Evolutionary conservation across 2,329 filamentous ascomycete species (phyloP).

Genomic region (Trichoderma hamatum): DNA sequence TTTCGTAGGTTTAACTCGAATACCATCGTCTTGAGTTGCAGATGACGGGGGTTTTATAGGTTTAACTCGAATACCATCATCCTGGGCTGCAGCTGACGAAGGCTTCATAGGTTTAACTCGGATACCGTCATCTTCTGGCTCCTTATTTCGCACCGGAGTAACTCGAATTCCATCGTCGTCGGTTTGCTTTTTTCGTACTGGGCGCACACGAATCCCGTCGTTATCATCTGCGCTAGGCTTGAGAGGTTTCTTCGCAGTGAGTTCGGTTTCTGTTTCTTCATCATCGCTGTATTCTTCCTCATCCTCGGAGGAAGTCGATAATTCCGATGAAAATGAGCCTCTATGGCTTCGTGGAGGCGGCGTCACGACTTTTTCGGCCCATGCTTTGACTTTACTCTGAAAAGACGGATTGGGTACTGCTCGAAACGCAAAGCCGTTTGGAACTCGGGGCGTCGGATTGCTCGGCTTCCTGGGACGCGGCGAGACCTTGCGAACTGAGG

Average conservation of each 20-base stretch:
- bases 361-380: constrained; percentile 60
- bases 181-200: constrained; percentile 40
- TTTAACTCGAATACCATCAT: constrained; percentile 39
- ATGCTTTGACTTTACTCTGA: constrained; percentile 63
- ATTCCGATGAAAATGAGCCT: constrained; percentile 28
- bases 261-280: constrained; percentile 36
- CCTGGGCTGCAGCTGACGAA: constrained; percentile 27
- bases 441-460: constrained; percentile 45
- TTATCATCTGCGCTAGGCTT: constrained; percentile 37
- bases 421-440: constrained; percentile 60
- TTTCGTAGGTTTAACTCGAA: constrained; percentile 37
- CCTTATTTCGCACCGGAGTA: constrained; percentile 42
- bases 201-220: constrained; percentile 51
- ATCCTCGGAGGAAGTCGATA: constrained; percentile 32
- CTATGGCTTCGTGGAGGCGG: constrained; percentile 45
- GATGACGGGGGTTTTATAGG: constrained; percentile 29
- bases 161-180: constrained; percentile 51
- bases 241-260: constrained; percentile 34
- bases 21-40: constrained; percentile 36
- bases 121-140: constrained; percentile 40
- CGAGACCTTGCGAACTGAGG: constrained; percentile 47
- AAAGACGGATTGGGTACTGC: constrained; percentile 59
- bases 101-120: constrained; percentile 35
- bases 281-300: constrained; percentile 36
- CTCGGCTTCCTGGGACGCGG: constrained; percentile 40